phyloP scores from a whole-genome alignment of 2,329 filamentous ascomycete genomes.

The Penicillium sumatraense region DNA sequence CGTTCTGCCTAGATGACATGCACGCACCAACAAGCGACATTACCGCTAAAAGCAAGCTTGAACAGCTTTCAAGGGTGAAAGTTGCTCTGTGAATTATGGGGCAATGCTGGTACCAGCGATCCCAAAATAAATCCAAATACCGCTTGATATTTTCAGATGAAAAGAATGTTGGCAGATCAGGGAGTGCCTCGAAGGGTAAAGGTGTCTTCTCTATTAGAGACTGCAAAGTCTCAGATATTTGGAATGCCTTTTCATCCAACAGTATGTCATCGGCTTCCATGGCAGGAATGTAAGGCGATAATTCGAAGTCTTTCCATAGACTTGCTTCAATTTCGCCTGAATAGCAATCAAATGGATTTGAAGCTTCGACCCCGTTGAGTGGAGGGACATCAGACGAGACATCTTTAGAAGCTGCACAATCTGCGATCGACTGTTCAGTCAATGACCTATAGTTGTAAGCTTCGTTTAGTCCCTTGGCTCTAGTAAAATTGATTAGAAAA shows the following conservation, averaged over 20 bases:
- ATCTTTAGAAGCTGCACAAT: background rate
- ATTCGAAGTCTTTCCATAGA: background rate
- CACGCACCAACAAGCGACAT: background rate
- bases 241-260: background rate
- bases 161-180: background rate
- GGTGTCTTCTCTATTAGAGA: background rate
- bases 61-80: background rate
- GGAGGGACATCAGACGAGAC: background rate
- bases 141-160: background rate
- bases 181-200: too few species aligned
- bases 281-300: background rate
- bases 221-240: background rate
- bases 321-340: background rate
- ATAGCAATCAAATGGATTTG: background rate
- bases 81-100: slow-evolving; percentile 2
- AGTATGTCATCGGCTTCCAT: background rate
- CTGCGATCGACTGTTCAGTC: background rate
- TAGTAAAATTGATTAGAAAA: slow-evolving; percentile 1
- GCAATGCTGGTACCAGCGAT: slow-evolving; percentile 6
- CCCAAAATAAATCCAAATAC: slow-evolving; percentile 2
- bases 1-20: background rate
- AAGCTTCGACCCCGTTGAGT: background rate
- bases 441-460: background rate
- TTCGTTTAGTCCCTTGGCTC: background rate
- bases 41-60: background rate